Conservation (phyloP, 441 rosid species). For the Croton laevigatus region DNA sequence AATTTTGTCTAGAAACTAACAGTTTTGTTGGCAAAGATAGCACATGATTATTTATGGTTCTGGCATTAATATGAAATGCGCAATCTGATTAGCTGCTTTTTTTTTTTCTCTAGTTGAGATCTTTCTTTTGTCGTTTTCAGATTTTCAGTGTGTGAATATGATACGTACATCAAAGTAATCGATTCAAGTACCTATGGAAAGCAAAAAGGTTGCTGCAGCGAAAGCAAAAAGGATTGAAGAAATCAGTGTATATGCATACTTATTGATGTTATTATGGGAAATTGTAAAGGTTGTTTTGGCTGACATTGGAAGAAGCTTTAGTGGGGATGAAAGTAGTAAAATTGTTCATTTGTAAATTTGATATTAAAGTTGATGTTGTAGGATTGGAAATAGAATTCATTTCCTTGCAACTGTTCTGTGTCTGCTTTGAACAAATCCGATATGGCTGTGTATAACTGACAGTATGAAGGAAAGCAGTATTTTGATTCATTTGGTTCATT, state of each 20-base stretch:
- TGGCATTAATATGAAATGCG: not conserved
- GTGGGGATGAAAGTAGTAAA: not conserved
- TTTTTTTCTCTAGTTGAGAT: not conserved
- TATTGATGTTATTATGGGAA: not conserved
- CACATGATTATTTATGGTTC: not conserved
- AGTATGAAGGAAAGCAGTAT: no score
- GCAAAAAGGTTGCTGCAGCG: not conserved
- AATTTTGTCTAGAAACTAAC: not conserved
- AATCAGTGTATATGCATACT: not conserved
- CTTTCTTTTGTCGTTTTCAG: slow-evolving; percentile 1
- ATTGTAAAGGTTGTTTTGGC: not conserved
- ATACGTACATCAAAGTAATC: not conserved
- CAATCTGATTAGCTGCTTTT: not conserved
- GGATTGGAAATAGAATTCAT: not conserved
- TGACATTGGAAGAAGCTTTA: slow-evolving; percentile 7
- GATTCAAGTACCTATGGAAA: not conserved
- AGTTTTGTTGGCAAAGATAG: not conserved
- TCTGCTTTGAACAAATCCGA: no score
- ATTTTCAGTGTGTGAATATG: slow-evolving; percentile 3
- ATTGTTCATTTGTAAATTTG: not conserved
- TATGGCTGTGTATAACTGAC: no score
- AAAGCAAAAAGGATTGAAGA: not conserved
- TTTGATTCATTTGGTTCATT: no score
- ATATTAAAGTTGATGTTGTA: not conserved
- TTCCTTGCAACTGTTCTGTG: not conserved